phyloP scores from a whole-genome alignment of 805 yeast genomes.

The Sugiyamaella qingdaonensis region DNA sequence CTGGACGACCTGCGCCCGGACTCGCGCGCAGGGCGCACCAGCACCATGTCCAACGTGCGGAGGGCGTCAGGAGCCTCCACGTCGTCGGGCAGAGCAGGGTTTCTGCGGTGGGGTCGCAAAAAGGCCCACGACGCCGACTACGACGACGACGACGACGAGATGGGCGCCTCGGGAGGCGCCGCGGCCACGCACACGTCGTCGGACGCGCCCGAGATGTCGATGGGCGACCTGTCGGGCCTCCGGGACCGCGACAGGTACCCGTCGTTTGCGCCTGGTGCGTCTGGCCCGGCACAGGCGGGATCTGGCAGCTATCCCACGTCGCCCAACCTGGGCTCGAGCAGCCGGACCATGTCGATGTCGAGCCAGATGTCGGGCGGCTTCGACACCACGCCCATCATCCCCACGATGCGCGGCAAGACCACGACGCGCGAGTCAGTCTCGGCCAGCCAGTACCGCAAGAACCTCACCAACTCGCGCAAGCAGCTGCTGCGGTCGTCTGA shows the following conservation, averaged over 20 bases:
- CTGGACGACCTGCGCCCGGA: constrained; percentile 8
- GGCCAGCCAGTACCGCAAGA: constrained; percentile 21
- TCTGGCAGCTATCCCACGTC: constrained; percentile 1
- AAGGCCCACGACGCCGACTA: constrained; percentile 19
- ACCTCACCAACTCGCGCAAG: constrained; percentile 20
- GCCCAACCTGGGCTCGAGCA: constrained; percentile 2
- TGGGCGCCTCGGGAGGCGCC: constrained; percentile 24
- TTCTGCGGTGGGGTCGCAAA: constrained; percentile 23
- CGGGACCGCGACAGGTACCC: constrained; percentile 37
- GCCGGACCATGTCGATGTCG: constrained; percentile 31
- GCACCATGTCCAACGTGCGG: constrained; percentile 16
- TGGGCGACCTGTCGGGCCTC: constrained; percentile 24
- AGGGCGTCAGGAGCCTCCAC: constrained; percentile 17
- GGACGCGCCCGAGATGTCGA: constrained; percentile 19
- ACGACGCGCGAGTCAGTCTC: constrained; percentile 8
- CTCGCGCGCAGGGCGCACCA: constrained; percentile 11
- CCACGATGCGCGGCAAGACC: constrained; percentile 23
- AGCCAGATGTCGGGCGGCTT: constrained; percentile 27
- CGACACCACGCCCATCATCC: constrained; percentile 36
- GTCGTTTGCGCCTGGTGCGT: constrained; percentile 16
- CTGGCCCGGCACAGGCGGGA: neutral
- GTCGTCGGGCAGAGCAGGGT: constrained; percentile 18
- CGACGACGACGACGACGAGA: constrained; percentile 26
- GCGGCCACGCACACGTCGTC: neutral
- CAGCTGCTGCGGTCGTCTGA: constrained; percentile 20